Base-by-base conservation (phyloP, 257 asterid genomes). In the Scutellaria barbata region DNA sequence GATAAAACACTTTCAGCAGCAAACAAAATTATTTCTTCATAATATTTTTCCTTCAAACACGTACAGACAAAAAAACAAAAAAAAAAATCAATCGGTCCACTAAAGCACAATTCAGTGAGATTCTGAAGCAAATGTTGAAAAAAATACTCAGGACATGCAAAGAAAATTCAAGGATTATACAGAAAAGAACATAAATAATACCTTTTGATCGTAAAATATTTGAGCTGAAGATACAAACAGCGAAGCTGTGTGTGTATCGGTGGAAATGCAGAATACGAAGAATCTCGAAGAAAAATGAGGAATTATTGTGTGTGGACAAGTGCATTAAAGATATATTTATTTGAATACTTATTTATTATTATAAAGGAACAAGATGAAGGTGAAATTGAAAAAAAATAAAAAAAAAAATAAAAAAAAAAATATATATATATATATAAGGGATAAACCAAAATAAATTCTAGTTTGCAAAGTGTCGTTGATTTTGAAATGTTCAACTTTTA, bases 281-380 rank as follows among this genome's bases (percentile, higher is more conserved):
- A n/a, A n/a, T 66, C 63, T 4, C 25, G 69, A 30, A 57, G 6
- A 10, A 39, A 43, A 20, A 42, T 14, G 20, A 14, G 50, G 20
- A 43, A 55, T 6, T 40, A 55, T 74, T 55, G 22, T 18, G 1
- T 74, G 78, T 8, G 73, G 60, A 10, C 51, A 18, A 11, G 73
- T 30, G 35, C 35, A 30, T 22, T n/a, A n/a, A n/a, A n/a, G n/a
- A n/a, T n/a, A 22, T 22, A 0, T 22, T 22, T 22, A 22, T 22
- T 22, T 22, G 25, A 22, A 22, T 22, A 22, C 25, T 22, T 22
- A 0, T 2, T 22, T 1, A 22, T 22, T 22, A 22, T 2, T 22
- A 22, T 22, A 22, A 22, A 22, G 2, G 25, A 22, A 22, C 25
- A 1, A 22, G 25, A 22, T 22, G 2, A 22, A 22, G 2, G 25